phyloP scores from a whole-genome alignment of 2,329 filamentous ascomycete species.

The Colletotrichum karsti region DNA sequence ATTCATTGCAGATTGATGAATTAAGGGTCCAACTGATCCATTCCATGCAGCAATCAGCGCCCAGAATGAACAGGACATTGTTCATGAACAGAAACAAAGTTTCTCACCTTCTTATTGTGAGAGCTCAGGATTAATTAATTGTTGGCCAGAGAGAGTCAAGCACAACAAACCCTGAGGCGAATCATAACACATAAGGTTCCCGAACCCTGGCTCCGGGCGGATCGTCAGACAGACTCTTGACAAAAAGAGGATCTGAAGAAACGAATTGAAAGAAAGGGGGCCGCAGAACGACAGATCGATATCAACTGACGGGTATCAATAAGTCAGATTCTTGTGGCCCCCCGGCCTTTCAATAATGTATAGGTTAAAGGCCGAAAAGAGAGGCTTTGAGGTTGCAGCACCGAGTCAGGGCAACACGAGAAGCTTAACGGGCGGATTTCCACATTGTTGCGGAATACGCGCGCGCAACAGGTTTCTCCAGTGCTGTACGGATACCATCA shows the following conservation, averaged over 20 bases:
- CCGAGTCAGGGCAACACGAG: conserved; percentile 20
- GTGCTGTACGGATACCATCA: too few relatives aligned
- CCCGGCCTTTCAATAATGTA: background rate
- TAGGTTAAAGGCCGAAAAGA: background rate
- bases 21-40: conserved; percentile 4
- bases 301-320: background rate
- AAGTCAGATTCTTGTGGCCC: background rate
- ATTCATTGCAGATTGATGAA: background rate
- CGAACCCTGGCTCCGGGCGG: background rate
- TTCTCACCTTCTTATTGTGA: background rate
- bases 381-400: conserved; percentile 5
- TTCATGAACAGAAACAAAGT: background rate
- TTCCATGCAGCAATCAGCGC: background rate
- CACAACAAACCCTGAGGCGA: background rate
- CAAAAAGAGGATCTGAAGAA: background rate
- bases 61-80: background rate
- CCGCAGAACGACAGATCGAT: background rate
- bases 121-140: background rate
- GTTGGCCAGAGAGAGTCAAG: background rate
- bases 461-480: background rate
- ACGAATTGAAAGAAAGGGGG: background rate
- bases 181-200: conserved; percentile 12
- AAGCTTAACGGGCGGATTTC: background rate
- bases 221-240: background rate
- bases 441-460: background rate